These are phyloP conservation scores for Physaria fendleri DNA, from an alignment of 345 rosid species.

Conservation along the genomic window DNA sequence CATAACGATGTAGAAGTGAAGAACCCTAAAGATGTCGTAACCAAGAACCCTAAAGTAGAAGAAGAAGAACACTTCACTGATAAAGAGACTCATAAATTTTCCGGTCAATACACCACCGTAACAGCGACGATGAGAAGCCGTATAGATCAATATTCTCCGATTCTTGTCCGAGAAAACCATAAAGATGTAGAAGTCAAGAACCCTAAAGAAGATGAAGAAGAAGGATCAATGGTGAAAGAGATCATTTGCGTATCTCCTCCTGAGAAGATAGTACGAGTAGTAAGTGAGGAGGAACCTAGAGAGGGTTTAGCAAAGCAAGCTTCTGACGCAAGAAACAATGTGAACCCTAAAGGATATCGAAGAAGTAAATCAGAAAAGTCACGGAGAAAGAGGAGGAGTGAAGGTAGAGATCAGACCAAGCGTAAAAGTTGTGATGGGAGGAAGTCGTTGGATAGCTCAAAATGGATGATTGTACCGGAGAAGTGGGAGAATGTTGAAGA, in stretches of 20 bases:
- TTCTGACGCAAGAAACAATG: constrained; percentile 2
- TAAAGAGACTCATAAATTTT: constrained; percentile 25
- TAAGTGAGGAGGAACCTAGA: constrained; percentile 9
- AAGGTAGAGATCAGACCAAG: neutral
- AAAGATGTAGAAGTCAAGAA: neutral
- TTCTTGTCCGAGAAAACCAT: constrained; percentile 1
- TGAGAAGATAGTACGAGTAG: constrained; percentile 20
- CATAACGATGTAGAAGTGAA: no score
- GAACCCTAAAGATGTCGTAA: no score
- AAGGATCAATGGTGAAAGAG: neutral
- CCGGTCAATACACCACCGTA: constrained; percentile 17
- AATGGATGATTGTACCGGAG: constrained; percentile 23
- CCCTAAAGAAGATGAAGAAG: constrained; percentile 5
- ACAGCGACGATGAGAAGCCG: constrained; percentile 1
- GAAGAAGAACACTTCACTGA: constrained; percentile 45
- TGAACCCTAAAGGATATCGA: constrained; percentile 9
- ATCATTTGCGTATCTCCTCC: neutral
- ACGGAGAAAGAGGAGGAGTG: neutral
- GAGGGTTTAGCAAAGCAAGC: neutral
- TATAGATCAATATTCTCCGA: neutral
- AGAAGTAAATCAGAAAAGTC: constrained; percentile 40
- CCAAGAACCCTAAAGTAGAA: no score
- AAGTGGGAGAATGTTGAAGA: constrained; percentile 31
- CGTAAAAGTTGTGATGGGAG: constrained; percentile 18
- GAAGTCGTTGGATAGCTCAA: constrained; percentile 26